Base-by-base conservation (phyloP, 176 grass and related monocot species). In the Juncus effusus region DNA sequence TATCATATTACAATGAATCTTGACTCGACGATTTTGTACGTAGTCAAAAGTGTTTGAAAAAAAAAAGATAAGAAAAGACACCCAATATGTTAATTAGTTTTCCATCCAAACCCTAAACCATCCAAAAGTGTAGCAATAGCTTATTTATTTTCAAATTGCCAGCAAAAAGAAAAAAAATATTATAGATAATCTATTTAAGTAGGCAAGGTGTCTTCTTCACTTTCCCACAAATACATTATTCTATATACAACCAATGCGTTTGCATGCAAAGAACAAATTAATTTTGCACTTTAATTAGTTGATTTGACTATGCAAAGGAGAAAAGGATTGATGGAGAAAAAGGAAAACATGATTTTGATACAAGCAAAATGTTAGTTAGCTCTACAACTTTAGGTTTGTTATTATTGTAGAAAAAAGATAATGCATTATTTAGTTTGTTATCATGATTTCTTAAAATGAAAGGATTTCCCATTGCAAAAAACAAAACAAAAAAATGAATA, bases 301-400 rank as follows among this genome's bases (percentile, higher is more conserved):
- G 65, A 68, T 39, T 44, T 71, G 68, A 71, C 40, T 59, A n/a
- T 57, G 54, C 54, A 72, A 72, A 72, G 39, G 13, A 60, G 54
- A 72, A 72, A 72, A 37, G 9, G 40, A 72, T 60, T 72, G 54
- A 72, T 72, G 68, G 55, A 59, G 64, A 68, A 40, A 9, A 16
- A 60, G 58, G 13, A 6, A 12, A 38, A 3, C 42, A 44, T 2
- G 42, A 72, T 60, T 72, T 59, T 42, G 58, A 72, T 8, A 72
- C 68, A 59, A 59, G 53, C 68, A 72, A 42, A 2, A 59, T 72
- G 68, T 40, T 44, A 58, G 68, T 59, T 40, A 35, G 68, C 58
- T 72, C 55, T 53, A 56, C 13, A 72, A 72, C 68, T 71, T 69
- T 71, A 58, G 68, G 19, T 38, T 71, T 54, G 67, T 70, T 70